Percentiles rank a stretch among this genome's conserved stretches.
phyloP scores from a whole-genome alignment of 768 basidiomycete genomes.

The Termitomyces sp. region DNA sequence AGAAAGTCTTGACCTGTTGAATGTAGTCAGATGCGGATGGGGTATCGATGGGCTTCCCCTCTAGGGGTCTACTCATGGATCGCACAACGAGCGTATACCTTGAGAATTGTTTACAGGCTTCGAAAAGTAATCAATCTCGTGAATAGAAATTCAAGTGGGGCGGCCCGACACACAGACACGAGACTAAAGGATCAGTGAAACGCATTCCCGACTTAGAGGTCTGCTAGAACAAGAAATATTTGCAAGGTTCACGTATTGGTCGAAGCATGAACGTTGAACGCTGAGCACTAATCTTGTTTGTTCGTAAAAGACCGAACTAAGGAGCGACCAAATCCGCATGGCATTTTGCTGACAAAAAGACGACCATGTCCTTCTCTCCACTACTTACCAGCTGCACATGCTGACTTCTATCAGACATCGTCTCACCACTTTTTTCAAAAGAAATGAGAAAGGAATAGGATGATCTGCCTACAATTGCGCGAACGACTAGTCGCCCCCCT shows the following conservation, averaged over 20 bases:
- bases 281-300: background rate
- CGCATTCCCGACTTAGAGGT: background rate
- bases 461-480: background rate
- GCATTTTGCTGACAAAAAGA: no score
- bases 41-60: conserved; percentile 6
- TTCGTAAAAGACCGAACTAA: no score
- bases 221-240: background rate
- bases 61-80: background rate
- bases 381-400: background rate
- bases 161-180: background rate
- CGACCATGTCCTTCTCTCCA: no score
- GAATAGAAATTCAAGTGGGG: background rate
- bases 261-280: no score
- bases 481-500: no score
- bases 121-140: conserved; percentile 4
- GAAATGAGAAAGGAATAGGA: background rate
- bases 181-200: background rate
- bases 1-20: background rate
- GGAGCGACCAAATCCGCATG: no score
- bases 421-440: background rate
- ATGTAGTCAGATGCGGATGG: background rate
- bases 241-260: background rate
- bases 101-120: background rate
- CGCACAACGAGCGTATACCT: background rate
- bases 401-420: background rate